phyloP scores from a whole-genome alignment of 2,329 filamentous ascomycete species.

The Pseudogymnoascus sp. region DNA sequence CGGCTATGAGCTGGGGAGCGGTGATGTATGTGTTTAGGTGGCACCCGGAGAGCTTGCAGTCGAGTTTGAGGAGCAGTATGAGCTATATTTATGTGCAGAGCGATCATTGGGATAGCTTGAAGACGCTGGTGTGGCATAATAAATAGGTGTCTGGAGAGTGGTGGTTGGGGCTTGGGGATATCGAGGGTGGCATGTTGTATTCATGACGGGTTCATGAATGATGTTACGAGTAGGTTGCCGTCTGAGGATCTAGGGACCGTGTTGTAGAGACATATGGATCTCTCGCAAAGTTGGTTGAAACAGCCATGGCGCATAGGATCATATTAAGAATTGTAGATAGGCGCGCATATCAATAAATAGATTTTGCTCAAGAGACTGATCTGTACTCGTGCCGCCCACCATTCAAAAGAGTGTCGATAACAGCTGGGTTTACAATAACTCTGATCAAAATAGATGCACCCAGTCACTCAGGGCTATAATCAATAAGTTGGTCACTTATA shows the following conservation, averaged over 20 bases:
- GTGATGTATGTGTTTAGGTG: slow-evolving; percentile 95
- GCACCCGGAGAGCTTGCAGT: slow-evolving; percentile 86
- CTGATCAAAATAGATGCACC: neutral
- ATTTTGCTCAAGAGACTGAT: neutral
- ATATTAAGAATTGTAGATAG: neutral
- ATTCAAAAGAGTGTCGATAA: neutral
- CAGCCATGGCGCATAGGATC: neutral
- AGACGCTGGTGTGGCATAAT: slow-evolving; percentile 83
- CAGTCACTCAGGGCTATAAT: neutral
- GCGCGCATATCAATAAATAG: neutral
- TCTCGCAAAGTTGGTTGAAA: neutral
- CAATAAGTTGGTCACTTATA: neutral
- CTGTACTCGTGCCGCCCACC: neutral
- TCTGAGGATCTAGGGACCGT: neutral
- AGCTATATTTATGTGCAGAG: slow-evolving; percentile 91
- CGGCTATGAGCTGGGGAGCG: slow-evolving; percentile 78
- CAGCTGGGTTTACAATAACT: neutral
- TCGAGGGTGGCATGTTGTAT: neutral
- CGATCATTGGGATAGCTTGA: slow-evolving; percentile 78
- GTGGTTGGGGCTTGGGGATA: neutral
- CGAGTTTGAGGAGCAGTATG: slow-evolving; percentile 90
- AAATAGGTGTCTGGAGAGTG: slow-evolving; percentile 36
- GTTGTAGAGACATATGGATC: slow-evolving; percentile 1
- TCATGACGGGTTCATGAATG: slow-evolving; percentile 5
- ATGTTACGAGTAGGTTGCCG: slow-evolving; percentile 1